Evolutionary conservation across 192 early-diverging fungal species (phyloP).

Genomic region (Rhizophagus clarus): DNA sequence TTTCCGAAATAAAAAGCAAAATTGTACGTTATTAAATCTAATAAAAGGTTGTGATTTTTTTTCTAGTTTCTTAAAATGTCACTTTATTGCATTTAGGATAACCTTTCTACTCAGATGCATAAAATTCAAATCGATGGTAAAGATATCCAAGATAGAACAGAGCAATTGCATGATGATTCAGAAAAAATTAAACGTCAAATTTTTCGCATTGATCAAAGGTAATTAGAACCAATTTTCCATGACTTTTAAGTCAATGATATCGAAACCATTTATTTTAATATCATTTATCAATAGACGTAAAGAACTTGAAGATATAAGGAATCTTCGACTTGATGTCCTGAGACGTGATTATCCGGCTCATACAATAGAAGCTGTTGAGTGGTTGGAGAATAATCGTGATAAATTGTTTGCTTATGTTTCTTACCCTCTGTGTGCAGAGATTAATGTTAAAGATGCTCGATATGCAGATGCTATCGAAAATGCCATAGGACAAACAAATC

Average conservation of each 20-base stretch:
- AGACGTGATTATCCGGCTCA: slow-evolving; percentile 42
- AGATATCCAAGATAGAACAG: slow-evolving; percentile 5
- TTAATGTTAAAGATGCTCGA: slow-evolving; percentile 65
- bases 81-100: slow-evolving; percentile 26
- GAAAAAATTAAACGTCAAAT: neutral
- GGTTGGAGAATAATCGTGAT: slow-evolving; percentile 66
- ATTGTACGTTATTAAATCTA: slow-evolving; percentile 32
- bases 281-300: slow-evolving; percentile 46
- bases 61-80: neutral
- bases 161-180: neutral
- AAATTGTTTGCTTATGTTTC: slow-evolving; percentile 72
- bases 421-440: slow-evolving; percentile 71
- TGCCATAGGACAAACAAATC: neutral
- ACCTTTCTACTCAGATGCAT: slow-evolving; percentile 24
- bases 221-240: neutral
- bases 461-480: slow-evolving; percentile 73
- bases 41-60: neutral
- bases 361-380: slow-evolving; percentile 63
- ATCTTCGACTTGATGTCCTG: slow-evolving; percentile 59
- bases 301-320: slow-evolving; percentile 59
- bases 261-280: too few species aligned
- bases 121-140: slow-evolving; percentile 14
- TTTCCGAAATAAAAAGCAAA: slow-evolving; percentile 33
- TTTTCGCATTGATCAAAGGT: neutral
- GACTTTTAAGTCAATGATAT: neutral